Percentiles rank a stretch among this genome's conserved stretches.
phyloP scores from a whole-genome alignment of 257 asterid genomes.

The Lantana camara region DNA sequence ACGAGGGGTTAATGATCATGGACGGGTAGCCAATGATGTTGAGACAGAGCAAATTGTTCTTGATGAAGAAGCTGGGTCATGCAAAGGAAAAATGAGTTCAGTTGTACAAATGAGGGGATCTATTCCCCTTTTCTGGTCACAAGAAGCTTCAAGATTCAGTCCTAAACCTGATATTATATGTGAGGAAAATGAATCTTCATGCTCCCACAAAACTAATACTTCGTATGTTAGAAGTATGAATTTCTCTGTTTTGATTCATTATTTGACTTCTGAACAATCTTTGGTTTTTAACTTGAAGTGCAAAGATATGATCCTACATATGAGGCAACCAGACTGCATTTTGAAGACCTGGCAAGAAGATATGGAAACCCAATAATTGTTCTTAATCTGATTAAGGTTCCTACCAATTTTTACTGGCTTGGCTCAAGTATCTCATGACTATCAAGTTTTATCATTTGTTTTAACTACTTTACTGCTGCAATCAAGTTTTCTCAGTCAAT shows the following conservation, averaged over 20 bases:
- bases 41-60: constrained; percentile 98
- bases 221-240: constrained; percentile 17
- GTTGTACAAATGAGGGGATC: constrained; percentile 99
- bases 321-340: constrained; percentile 91
- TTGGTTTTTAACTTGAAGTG: constrained; percentile 54
- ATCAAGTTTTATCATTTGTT: constrained; percentile 20
- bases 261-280: constrained; percentile 22
- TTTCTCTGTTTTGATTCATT: constrained; percentile 12
- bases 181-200: constrained; percentile 44
- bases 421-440: constrained; percentile 26
- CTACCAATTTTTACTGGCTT: constrained; percentile 29
- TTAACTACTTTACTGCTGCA: constrained; percentile 23
- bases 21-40: constrained; percentile 98
- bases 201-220: constrained; percentile 8
- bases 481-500: background rate
- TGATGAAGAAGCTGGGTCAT: constrained; percentile 95
- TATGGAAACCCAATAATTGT: constrained; percentile 94
- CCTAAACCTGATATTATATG: constrained; percentile 98
- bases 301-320: constrained; percentile 99
- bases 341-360: constrained; percentile 93
- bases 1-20: constrained; percentile 98
- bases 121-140: constrained; percentile 99
- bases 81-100: constrained; percentile 98
- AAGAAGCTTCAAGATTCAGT: constrained; percentile 98
- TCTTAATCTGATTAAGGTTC: constrained; percentile 94